A percentile compares a stretch with the other conserved stretches of the same genome.
phyloP scores from a whole-genome alignment of 1,284 basidiomycete species.

The Ceratobasidium sp. region DNA sequence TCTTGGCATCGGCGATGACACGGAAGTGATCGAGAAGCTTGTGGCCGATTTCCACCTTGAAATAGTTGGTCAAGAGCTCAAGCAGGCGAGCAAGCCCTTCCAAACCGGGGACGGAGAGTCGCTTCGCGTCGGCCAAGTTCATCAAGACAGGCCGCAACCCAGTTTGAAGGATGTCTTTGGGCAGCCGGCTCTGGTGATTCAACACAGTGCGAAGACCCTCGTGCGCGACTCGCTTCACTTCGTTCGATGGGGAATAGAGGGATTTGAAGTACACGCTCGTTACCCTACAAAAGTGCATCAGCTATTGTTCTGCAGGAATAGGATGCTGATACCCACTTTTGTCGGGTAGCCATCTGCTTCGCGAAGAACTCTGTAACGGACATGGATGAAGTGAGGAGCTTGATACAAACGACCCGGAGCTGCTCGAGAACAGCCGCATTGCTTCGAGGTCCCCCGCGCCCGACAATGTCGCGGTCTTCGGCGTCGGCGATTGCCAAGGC shows the following conservation, averaged over 20 bases:
- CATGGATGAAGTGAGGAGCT: constrained; percentile 92
- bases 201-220: constrained; percentile 91
- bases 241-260: constrained; percentile 89
- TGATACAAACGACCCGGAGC: constrained; percentile 94
- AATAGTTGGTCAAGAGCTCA: constrained; percentile 96
- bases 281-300: constrained; percentile 62
- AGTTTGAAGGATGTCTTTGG: constrained; percentile 94
- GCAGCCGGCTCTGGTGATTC: constrained; percentile 87
- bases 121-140: constrained; percentile 96
- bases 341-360: constrained; percentile 80
- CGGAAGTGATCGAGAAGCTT: constrained; percentile 97
- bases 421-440: constrained; percentile 84
- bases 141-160: constrained; percentile 96
- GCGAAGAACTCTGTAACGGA: constrained; percentile 91
- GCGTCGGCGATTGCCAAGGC: constrained; percentile 95
- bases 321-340: constrained; percentile 63
- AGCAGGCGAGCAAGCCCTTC: constrained; percentile 95
- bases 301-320: constrained; percentile 19
- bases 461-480: constrained; percentile 84
- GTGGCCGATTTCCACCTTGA: constrained; percentile 99
- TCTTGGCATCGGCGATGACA: constrained; percentile 83
- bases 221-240: constrained; percentile 96
- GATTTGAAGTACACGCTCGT: constrained; percentile 99
- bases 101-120: constrained; percentile 91
- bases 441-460: constrained; percentile 77